Conservation (phyloP, 2,329 filamentous ascomycete genomes). For the Geosmithia flava region DNA sequence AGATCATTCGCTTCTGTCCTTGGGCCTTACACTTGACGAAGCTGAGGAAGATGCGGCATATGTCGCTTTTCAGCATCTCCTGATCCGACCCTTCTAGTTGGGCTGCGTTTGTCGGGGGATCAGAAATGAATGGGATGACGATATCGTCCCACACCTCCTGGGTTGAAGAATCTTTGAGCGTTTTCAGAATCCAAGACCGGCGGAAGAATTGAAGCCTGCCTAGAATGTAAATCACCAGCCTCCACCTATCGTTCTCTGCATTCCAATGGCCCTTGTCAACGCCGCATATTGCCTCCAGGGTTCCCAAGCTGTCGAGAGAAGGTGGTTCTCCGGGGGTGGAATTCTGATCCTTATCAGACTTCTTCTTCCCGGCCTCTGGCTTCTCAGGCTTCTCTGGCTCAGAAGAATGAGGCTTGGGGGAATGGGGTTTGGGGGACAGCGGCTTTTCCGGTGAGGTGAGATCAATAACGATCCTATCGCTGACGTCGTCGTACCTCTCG, state of each 20-base stretch:
- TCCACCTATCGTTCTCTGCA: slow-evolving; percentile 14
- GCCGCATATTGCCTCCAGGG: slow-evolving; percentile 9
- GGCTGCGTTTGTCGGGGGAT: slow-evolving; percentile 5
- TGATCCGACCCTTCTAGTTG: slow-evolving; percentile 4
- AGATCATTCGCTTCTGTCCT: slow-evolving; percentile 9
- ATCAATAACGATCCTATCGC: neutral
- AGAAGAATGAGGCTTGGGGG: neutral
- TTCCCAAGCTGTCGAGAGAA: slow-evolving; percentile 9
- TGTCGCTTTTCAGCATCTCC: slow-evolving; percentile 14
- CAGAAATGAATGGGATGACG: slow-evolving; percentile 6
- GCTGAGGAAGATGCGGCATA: slow-evolving; percentile 16
- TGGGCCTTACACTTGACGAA: slow-evolving; percentile 12
- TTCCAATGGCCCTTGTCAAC: slow-evolving; percentile 10
- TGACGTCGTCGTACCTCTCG: neutral
- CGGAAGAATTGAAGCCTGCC: slow-evolving; percentile 15
- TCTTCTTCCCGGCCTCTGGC: neutral
- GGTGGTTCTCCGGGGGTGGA: slow-evolving; percentile 3
- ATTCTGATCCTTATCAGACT: neutral
- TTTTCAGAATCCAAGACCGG: slow-evolving; percentile 12
- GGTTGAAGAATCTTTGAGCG: slow-evolving; percentile 6
- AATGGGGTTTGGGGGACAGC: neutral
- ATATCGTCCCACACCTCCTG: slow-evolving; percentile 9
- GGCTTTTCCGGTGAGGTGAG: neutral
- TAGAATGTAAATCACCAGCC: slow-evolving; percentile 15
- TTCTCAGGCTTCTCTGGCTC: neutral